Conservation (phyloP, 2,329 filamentous ascomycete genomes). For the Aspergillus aculeatus region DNA sequence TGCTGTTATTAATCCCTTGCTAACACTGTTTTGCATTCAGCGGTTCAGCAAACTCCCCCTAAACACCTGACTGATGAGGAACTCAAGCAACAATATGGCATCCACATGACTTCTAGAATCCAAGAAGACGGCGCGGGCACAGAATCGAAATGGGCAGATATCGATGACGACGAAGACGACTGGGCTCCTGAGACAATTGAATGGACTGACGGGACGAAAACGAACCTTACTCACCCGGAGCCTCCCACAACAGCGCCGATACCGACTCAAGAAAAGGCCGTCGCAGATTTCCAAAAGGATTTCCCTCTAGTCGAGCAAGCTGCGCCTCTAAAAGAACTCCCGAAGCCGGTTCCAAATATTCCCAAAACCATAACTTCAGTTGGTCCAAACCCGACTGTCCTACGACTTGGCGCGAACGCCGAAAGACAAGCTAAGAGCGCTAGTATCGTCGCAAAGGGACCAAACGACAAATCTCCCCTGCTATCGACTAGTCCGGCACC, state of each 20-base stretch:
- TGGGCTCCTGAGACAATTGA: constrained; percentile 67
- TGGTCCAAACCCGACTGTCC: constrained; percentile 51
- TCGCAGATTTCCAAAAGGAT: constrained; percentile 24
- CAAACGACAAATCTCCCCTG: constrained; percentile 53
- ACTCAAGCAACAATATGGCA: constrained; percentile 67
- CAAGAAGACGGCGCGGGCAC: constrained; percentile 62
- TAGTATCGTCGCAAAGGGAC: constrained; percentile 49
- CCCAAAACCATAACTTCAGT: constrained; percentile 45
- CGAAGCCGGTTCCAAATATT: constrained; percentile 30
- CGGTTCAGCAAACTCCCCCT: constrained; percentile 55
- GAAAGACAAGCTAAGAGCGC: constrained; percentile 47
- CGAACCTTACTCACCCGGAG: constrained; percentile 53
- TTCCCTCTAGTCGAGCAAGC: constrained; percentile 23
- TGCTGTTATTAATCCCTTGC: neutral
- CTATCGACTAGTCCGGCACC: constrained; percentile 50
- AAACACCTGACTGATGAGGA: constrained; percentile 69
- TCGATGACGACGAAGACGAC: constrained; percentile 68
- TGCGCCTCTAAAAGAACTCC: constrained; percentile 24
- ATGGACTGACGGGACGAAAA: constrained; percentile 69
- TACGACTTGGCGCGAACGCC: constrained; percentile 48
- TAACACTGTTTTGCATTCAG: constrained; percentile 34
- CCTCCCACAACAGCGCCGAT: constrained; percentile 19
- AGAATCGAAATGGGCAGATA: constrained; percentile 67
- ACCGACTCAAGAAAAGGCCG: constrained; percentile 20
- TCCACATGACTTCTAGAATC: constrained; percentile 64